A percentile compares a stretch with the other conserved stretches of the same genome.
These are phyloP conservation scores for Monosporascus sp. DNA, from an alignment of 2,329 filamentous ascomycete genomes.

Conservation along the genomic window DNA sequence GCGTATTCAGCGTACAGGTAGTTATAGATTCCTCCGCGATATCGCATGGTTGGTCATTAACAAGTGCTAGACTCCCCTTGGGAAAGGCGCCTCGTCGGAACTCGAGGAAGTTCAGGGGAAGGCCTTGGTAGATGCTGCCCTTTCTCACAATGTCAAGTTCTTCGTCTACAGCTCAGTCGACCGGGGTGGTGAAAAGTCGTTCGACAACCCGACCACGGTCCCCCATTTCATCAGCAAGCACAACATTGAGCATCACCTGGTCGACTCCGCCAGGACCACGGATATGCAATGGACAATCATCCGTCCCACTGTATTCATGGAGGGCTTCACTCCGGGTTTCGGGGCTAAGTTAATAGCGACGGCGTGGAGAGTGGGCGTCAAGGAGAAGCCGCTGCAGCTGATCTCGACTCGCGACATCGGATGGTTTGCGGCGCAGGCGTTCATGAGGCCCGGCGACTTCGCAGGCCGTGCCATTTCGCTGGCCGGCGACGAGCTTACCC, in stretches of 20 bases:
- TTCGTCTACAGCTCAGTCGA: slow-evolving; percentile 61
- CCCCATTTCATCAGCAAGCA: slow-evolving; percentile 58
- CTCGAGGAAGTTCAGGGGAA: slow-evolving; percentile 50
- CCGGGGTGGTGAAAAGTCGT: slow-evolving; percentile 46
- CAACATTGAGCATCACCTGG: slow-evolving; percentile 55
- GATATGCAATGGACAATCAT: slow-evolving; percentile 33
- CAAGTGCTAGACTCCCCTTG: neutral
- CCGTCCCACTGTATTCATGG: slow-evolving; percentile 36
- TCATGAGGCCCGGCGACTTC: slow-evolving; percentile 28
- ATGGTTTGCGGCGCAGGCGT: slow-evolving; percentile 30
- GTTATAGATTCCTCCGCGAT: slow-evolving; percentile 2
- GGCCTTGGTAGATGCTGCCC: slow-evolving; percentile 47
- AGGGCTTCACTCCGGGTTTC: slow-evolving; percentile 30
- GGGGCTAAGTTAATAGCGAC: slow-evolving; percentile 27
- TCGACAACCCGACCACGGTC: slow-evolving; percentile 46
- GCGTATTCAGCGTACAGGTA: slow-evolving; percentile 57
- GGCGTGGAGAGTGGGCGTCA: slow-evolving; percentile 25
- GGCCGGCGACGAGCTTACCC: slow-evolving; percentile 36
- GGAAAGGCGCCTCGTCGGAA: slow-evolving; percentile 21
- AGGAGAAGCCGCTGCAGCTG: slow-evolving; percentile 29
- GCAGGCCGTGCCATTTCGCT: slow-evolving; percentile 28
- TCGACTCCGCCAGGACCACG: slow-evolving; percentile 30
- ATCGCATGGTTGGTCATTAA: neutral
- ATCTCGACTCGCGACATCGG: slow-evolving; percentile 34
- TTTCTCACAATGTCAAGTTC: slow-evolving; percentile 48